These are phyloP conservation scores for Yamadazyma phyllophila DNA, from an alignment of 805 yeast species.

Conservation along the genomic window DNA sequence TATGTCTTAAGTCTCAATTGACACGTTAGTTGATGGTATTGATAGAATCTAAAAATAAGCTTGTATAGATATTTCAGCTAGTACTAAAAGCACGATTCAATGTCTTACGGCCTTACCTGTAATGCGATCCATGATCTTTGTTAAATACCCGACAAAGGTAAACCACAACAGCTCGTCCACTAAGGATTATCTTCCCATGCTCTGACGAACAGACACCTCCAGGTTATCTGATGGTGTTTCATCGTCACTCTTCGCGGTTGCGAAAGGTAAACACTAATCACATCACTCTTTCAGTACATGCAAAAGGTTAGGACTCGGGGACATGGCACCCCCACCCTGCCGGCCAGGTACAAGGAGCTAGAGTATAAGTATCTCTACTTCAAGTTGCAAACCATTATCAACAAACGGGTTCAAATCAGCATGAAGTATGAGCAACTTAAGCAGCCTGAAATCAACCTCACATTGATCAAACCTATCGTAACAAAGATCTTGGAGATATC, in stretches of 20 bases:
- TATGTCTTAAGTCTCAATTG: no score
- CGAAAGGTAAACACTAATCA: not conserved
- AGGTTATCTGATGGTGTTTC: no score
- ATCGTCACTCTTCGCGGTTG: not conserved
- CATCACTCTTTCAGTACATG: not conserved
- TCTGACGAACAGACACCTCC: no score
- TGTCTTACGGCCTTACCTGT: no score
- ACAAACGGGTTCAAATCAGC: constrained; percentile 40
- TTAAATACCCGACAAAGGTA: no score
- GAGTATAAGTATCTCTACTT: constrained; percentile 41
- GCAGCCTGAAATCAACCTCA: constrained; percentile 48
- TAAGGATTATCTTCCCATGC: no score
- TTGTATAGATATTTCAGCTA: no score
- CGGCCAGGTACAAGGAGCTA: constrained; percentile 16
- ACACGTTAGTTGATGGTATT: no score
- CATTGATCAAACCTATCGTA: constrained; percentile 48
- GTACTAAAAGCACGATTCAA: no score
- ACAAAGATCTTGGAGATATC: constrained; percentile 39
- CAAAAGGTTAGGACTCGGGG: constrained; percentile 14
- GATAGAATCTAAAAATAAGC: no score
- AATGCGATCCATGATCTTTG: no score
- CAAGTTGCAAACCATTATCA: constrained; percentile 42
- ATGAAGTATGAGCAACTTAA: constrained; percentile 51
- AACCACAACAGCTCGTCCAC: no score
- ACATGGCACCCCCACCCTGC: constrained; percentile 4